Evolutionary conservation across 768 basidiomycete species (phyloP).

Genomic region (Termitomyces titanicus): DNA sequence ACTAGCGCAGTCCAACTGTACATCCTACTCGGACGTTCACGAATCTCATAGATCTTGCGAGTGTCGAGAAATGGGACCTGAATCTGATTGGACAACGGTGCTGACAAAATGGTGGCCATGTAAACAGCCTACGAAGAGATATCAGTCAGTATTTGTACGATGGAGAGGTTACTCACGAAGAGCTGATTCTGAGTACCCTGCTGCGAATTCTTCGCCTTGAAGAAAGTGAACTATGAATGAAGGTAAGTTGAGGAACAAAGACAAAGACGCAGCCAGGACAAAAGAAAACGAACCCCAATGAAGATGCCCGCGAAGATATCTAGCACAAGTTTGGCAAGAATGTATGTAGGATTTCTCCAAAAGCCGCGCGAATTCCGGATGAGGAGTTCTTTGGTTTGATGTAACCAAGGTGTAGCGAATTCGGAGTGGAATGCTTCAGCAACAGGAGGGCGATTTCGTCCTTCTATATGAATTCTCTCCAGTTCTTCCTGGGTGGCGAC

Average conservation of each 20-base stretch:
- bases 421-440: constrained; percentile 32
- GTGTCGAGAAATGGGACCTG: constrained; percentile 59
- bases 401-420: constrained; percentile 52
- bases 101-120: constrained; percentile 50
- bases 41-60: constrained; percentile 63
- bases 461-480: constrained; percentile 47
- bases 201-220: constrained; percentile 47
- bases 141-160: neutral
- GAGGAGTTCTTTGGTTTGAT: constrained; percentile 41
- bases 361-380: constrained; percentile 41
- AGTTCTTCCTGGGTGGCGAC: constrained; percentile 29
- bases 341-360: constrained; percentile 61
- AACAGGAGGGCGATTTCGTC: constrained; percentile 39
- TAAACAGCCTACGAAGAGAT: constrained; percentile 41
- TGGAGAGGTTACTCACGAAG: constrained; percentile 40
- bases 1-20: constrained; percentile 63
- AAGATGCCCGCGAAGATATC: constrained; percentile 54
- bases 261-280: neutral
- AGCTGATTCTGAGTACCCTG: constrained; percentile 64
- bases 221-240: constrained; percentile 51
- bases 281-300: constrained; percentile 37
- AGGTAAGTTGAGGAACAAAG: constrained; percentile 3
- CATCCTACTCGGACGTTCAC: constrained; percentile 62
- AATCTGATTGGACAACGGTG: constrained; percentile 58
- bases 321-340: constrained; percentile 54